Base-by-base conservation (phyloP, 169 alveolate genomes). In the Plasmodium gonderi region DNA sequence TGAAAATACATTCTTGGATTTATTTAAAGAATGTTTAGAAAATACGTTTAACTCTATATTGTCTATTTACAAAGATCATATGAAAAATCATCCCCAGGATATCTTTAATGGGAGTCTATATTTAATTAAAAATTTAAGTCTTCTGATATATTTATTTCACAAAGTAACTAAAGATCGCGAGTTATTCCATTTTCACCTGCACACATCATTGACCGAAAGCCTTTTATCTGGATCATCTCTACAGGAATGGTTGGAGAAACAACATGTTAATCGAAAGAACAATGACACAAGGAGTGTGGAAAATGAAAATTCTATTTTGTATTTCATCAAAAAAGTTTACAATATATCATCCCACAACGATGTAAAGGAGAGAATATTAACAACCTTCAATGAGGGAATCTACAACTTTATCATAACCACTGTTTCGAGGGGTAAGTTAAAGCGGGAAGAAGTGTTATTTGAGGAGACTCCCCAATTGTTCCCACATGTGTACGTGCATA, bases 101-200 rank as follows among this genome's bases (percentile, higher is more conserved):
- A 42, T 79, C 45, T 64, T 90, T 78, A 90, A 90, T 64, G 80
- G 68, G 7, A 38, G 76, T 78, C 40, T 90, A n/a, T 90, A 38
- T 78, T 68, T 90, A 44, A 77, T 90, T 23, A 90, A 90, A 78
- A 90, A 90, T 78, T 90, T 90, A 51, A 90, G 94, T 78, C 69
- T 90, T 49, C 38, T 90, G 49, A 49, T 90, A 44, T 90, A 65
- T 65, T 47, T 90, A 69, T 87, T 90, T 90, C 74, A 45, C 72
- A 90, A 90, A 65, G 76, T 90, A 8, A 90, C 94, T 7, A 90
- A 90, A 8, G 90, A 90, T 67, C 31, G 49, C 14, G 87, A 78
- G 2, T 90, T 77, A 38, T 14, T 78, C 45, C 68, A 51, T 36
- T 65, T 67, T 9, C 74, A 90, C 33, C 47, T 90, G 42, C 65